Evolutionary conservation across 352 stramenopile species (phyloP), one percentile per base, ranked within the genome.

Genomic region (Globisporangium takayamanum): DNA sequence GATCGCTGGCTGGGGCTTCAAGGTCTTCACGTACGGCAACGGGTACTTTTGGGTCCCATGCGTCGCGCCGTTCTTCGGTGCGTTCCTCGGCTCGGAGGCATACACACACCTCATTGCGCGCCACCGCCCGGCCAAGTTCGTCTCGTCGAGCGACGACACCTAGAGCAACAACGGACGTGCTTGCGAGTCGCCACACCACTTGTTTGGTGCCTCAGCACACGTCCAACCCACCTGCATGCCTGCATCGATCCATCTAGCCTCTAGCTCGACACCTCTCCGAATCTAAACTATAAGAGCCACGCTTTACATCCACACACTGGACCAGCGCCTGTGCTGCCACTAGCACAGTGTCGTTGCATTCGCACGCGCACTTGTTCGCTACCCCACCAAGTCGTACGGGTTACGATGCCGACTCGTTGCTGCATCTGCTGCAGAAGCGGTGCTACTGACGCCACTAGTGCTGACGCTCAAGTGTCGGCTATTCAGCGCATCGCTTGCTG

Each of bases 1-100:
- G 15, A 62, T 80, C 22, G 73, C 78, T 53, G 80, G 80, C 48
- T 89, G 80, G 80, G 80, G 80, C 42, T 68, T 71, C 20, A 72
- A 84, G 39, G 80, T 89, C 22, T 89, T 89, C 69, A 83, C 77
- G 36, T 72, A 76, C 60, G 70, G 67, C 58, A 75, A 81, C 49
- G 69, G 78, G 10, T 92, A 90, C 72, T 92, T 92, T 64, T 89
- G 74, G 80, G 78, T 90, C 44, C 80, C 80, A 8, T 73, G 85
- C 60, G 56, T 90, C 18, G 83, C 80, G 1, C 83, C 83, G 45
- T 82, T 92, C 62, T 69, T 89, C 25, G 83, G 83, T 15, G 80
- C 68, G 0, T 67, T 87, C 20, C 53, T 87, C 15, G 81, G 84
- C 33, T 76, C 72, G 26, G 79, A 76, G 54, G 74, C 72, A 15